A percentile compares a stretch with the other conserved stretches of the same genome.
phyloP scores from a whole-genome alignment of 2,329 filamentous ascomycete species.

The Aspergillus amoenus region DNA sequence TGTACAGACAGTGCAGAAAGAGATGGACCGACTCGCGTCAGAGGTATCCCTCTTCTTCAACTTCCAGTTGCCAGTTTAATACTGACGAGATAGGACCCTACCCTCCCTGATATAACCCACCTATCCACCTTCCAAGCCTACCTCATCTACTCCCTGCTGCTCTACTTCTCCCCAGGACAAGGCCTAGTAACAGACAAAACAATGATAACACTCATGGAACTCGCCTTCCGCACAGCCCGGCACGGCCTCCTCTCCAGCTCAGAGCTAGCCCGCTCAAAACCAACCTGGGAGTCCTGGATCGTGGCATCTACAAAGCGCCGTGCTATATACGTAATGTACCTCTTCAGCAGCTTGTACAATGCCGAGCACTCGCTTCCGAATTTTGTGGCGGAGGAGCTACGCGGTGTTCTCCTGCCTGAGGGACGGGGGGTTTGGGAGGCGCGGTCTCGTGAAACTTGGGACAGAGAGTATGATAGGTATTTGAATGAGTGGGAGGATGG shows the following conservation, averaged over 20 bases:
- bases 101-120: conserved; percentile 19
- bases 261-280: conserved; percentile 41
- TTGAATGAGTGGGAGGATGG: conserved; percentile 44
- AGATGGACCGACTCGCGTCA: neutral
- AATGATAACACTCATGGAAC: conserved; percentile 53
- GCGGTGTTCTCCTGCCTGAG: conserved; percentile 44
- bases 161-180: conserved; percentile 45
- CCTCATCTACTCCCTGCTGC: conserved; percentile 52
- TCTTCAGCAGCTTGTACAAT: conserved; percentile 53
- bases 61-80: too few species aligned
- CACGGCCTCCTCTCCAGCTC: conserved; percentile 20
- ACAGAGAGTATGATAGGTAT: conserved; percentile 34
- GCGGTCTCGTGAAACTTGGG: conserved; percentile 41
- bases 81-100: neutral
- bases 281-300: conserved; percentile 56
- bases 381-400: conserved; percentile 52
- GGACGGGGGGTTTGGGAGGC: conserved; percentile 48
- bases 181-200: conserved; percentile 40
- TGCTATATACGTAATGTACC: conserved; percentile 53
- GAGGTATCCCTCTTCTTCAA: neutral
- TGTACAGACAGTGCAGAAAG: neutral
- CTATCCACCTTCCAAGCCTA: conserved; percentile 55
- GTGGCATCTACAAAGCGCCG: conserved; percentile 54
- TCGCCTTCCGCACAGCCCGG: conserved; percentile 43
- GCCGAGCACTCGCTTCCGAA: conserved; percentile 45